Percentiles rank a stretch among this genome's conserved stretches.
phyloP scores from a whole-genome alignment of 495 filamentous ascomycete genomes.

The Aspergillus cristatus region DNA sequence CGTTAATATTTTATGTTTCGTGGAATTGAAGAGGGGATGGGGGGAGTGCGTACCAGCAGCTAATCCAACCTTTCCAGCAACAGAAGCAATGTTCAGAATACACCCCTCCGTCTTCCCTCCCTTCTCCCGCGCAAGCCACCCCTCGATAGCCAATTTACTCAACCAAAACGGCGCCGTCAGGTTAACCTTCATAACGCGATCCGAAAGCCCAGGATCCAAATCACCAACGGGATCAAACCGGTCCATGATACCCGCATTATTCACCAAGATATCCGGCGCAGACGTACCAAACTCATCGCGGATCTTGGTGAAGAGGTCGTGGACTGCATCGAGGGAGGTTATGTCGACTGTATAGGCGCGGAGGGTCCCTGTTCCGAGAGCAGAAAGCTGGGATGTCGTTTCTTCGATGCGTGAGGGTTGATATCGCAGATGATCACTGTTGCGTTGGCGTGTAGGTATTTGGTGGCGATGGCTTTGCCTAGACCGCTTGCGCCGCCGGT shows the following conservation, averaged over 20 bases:
- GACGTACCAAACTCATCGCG: constrained; percentile 19
- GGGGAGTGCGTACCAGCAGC: constrained; percentile 24
- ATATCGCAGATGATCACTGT: constrained; percentile 39
- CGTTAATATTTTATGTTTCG: no score
- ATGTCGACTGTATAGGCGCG: constrained; percentile 35
- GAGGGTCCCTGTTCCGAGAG: constrained; percentile 24
- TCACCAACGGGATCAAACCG: constrained; percentile 46
- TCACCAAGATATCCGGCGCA: constrained; percentile 33
- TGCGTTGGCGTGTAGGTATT: constrained; percentile 34
- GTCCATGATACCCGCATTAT: constrained; percentile 47
- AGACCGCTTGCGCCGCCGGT: constrained; percentile 60
- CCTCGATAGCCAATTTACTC: constrained; percentile 43
- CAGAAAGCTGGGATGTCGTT: constrained; percentile 30
- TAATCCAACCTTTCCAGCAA: constrained; percentile 25
- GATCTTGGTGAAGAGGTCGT: constrained; percentile 26
- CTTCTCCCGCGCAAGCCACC: no score
- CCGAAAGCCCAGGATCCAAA: constrained; percentile 42
- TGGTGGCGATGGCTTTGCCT: constrained; percentile 40
- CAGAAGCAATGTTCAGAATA: constrained; percentile 32
- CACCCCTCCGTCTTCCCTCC: constrained; percentile 17
- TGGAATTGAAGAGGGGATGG: no score
- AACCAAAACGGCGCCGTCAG: constrained; percentile 48
- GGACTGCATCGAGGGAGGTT: constrained; percentile 21
- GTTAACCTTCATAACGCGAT: constrained; percentile 52
- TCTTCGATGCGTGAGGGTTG: no score